phyloP scores from a whole-genome alignment of 345 rosid genomes.

The Trapa bicornis region DNA sequence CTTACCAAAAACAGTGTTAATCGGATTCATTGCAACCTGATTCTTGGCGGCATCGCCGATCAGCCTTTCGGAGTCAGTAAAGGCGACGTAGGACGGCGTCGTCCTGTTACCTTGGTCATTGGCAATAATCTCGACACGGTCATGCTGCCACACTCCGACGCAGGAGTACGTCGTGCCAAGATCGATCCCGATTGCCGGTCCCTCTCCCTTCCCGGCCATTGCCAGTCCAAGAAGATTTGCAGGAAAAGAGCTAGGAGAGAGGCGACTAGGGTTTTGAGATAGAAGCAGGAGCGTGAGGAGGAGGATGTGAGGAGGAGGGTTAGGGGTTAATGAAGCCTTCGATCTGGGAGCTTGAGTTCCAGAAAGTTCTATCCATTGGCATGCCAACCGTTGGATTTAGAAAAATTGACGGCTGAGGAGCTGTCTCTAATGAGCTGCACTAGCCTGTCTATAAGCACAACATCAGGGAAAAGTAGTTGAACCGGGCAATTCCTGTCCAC shows the following conservation, averaged over 20 bases:
- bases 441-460: not conserved
- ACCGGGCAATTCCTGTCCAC: not conserved
- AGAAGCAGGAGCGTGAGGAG: not conserved
- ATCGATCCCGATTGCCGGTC: conserved; percentile 50
- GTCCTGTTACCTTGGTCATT: conserved; percentile 48
- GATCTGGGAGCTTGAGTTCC: not conserved
- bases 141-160: conserved; percentile 55
- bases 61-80: conserved; percentile 39
- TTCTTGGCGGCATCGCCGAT: conserved; percentile 59
- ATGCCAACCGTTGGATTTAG: not conserved
- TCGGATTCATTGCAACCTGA: conserved; percentile 53
- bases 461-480: not conserved
- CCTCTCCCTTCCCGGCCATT: conserved; percentile 49
- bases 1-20: conserved; percentile 33
- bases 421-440: not conserved
- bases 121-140: conserved; percentile 50
- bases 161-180: conserved; percentile 51
- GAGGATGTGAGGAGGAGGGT: not conserved
- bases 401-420: not conserved
- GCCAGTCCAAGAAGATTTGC: not conserved
- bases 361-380: not conserved
- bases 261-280: not conserved
- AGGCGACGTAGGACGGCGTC: conserved; percentile 45
- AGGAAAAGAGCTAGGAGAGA: not conserved
- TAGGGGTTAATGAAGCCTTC: not conserved